Conservation (phyloP, 75 land plant genomes). For the Picea glauca region DNA sequence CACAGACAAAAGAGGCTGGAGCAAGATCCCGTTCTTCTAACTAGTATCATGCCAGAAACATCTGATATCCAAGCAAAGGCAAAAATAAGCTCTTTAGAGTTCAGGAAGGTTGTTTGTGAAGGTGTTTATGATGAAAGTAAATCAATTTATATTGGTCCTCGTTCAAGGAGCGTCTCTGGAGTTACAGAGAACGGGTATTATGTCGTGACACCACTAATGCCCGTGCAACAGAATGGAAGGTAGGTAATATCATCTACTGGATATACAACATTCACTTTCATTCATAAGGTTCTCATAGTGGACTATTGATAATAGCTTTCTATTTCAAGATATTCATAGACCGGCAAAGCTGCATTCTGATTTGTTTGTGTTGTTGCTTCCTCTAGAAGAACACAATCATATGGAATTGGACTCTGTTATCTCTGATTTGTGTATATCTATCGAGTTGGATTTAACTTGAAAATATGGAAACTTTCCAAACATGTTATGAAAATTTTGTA, state of each 20-base stretch:
- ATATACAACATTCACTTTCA: background rate
- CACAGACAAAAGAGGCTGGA: constrained; percentile 63
- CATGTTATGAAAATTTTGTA: background rate
- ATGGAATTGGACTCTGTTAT: background rate
- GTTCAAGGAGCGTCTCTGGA: constrained; percentile 84
- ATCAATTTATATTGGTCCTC: constrained; percentile 89
- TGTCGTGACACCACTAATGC: constrained; percentile 73
- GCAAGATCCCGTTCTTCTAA: constrained; percentile 55
- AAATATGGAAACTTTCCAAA: background rate
- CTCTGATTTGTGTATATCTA: background rate
- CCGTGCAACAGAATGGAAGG: constrained; percentile 5
- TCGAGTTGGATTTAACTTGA: background rate
- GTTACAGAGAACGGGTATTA: constrained; percentile 90
- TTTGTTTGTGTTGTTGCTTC: background rate
- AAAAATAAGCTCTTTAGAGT: constrained; percentile 54
- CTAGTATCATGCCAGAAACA: constrained; percentile 10
- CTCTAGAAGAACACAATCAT: background rate
- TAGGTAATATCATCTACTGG: constrained; percentile 1
- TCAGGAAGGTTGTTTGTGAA: constrained; percentile 64
- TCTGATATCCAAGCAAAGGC: background rate
- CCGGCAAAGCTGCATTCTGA: constrained; percentile 4
- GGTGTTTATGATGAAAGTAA: constrained; percentile 76
- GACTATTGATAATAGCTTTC: background rate
- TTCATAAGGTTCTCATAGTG: background rate
- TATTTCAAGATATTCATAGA: background rate